A percentile compares a stretch with the other conserved stretches of the same genome.
These are phyloP conservation scores for Sutorius eximius DNA, from an alignment of 1,284 basidiomycete species.

Conservation along the genomic window DNA sequence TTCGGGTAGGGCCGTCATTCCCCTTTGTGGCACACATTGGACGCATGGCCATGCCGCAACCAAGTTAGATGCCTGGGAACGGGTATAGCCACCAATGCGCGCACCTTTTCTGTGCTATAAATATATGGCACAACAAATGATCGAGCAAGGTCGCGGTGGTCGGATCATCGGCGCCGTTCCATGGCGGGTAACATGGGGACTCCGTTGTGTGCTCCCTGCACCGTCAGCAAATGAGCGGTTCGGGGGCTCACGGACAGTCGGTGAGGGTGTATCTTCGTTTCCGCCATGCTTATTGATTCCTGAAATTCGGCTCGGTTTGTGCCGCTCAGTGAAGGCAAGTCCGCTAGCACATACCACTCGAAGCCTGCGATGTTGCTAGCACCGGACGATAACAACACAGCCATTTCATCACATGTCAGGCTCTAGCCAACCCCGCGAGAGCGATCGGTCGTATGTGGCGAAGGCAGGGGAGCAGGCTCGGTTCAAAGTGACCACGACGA, in stretches of 20 bases:
- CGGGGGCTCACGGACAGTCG: no score
- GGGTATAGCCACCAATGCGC: constrained; percentile 27
- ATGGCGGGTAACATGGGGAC: constrained; percentile 18
- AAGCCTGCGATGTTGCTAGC: no score
- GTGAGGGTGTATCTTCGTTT: no score
- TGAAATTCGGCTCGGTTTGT: no score
- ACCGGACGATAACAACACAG: no score
- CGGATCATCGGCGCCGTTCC: constrained; percentile 37
- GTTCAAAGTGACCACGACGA: background rate
- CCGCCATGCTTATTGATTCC: no score
- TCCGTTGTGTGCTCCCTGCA: no score
- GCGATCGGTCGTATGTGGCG: background rate
- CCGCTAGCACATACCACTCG: no score
- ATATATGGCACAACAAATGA: constrained; percentile 35
- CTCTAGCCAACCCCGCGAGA: no score
- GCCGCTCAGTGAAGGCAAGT: no score
- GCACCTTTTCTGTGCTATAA: constrained; percentile 36
- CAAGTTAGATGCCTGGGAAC: constrained; percentile 23
- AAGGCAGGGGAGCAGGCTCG: background rate
- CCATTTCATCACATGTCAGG: background rate
- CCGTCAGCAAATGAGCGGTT: no score
- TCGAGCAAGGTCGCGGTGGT: constrained; percentile 38
- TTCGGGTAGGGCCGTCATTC: background rate
- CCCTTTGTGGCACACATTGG: background rate
- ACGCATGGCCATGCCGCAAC: constrained; percentile 5